phyloP scores from a whole-genome alignment of 2,329 filamentous ascomycete species.

The Hypoxylon sp. region DNA sequence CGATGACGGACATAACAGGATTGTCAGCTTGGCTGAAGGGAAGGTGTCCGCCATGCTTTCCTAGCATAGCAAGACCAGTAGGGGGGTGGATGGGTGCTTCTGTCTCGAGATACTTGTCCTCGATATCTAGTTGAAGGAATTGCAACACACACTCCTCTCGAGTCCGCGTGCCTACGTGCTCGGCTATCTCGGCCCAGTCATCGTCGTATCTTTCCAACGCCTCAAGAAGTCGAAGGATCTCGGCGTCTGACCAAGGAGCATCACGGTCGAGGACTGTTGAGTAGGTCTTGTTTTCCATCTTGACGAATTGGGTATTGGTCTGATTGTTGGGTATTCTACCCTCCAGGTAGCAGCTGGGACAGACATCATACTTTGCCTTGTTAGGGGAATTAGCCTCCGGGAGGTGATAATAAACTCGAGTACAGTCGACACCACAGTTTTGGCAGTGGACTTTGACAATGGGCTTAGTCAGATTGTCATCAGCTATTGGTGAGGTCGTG shows the following conservation, averaged over 20 bases:
- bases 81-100: slow-evolving; percentile 70
- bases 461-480: slow-evolving; percentile 76
- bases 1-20: slow-evolving; percentile 95
- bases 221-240: slow-evolving; percentile 90
- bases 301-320: slow-evolving; percentile 84
- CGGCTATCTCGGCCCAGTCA: slow-evolving; percentile 93
- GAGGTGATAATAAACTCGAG: slow-evolving; percentile 73
- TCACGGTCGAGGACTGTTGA: slow-evolving; percentile 84
- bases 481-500: slow-evolving; percentile 58
- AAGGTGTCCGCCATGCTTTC: slow-evolving; percentile 81
- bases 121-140: slow-evolving; percentile 95
- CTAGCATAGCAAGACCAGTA: slow-evolving; percentile 75
- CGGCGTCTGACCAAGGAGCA: slow-evolving; percentile 90
- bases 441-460: slow-evolving; percentile 84
- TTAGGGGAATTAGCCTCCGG: slow-evolving; percentile 68
- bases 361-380: slow-evolving; percentile 87
- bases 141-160: slow-evolving; percentile 97
- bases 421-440: slow-evolving; percentile 93
- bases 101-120: slow-evolving; percentile 94
- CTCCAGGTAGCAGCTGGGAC: slow-evolving; percentile 90
- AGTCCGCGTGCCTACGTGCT: slow-evolving; percentile 91
- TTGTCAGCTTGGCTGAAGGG: slow-evolving; percentile 96
- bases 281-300: slow-evolving; percentile 90
- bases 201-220: slow-evolving; percentile 94
- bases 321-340: slow-evolving; percentile 86